Evolutionary conservation across 257 asterid species (phyloP).

Genomic region (Solanum piurae): DNA sequence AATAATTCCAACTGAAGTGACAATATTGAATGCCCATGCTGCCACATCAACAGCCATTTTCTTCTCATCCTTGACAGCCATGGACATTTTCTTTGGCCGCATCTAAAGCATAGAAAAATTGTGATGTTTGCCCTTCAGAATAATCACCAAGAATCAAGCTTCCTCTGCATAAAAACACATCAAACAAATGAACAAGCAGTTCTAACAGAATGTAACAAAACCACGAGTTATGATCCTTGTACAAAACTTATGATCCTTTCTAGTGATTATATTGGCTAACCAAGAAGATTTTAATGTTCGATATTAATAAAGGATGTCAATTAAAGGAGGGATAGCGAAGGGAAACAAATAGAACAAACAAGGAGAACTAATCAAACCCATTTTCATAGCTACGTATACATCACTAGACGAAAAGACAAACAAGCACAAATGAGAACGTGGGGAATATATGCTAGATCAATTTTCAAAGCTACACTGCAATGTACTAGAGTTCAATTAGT

Average conservation of each 20-base stretch:
- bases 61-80: conserved; percentile 36
- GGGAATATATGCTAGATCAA: neutral
- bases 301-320: neutral
- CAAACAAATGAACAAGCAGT: neutral
- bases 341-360: neutral
- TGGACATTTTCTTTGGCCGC: conserved; percentile 28
- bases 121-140: neutral
- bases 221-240: neutral
- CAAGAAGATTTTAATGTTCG: neutral
- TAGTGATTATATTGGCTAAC: neutral
- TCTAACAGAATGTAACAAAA: neutral
- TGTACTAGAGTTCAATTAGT: neutral
- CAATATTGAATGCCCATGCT: conserved; percentile 59
- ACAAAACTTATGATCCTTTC: neutral
- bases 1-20: conserved; percentile 61
- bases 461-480: neutral
- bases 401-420: neutral
- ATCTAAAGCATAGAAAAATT: conserved; percentile 6
- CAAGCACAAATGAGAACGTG: neutral
- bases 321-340: neutral
- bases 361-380: neutral
- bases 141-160: neutral
- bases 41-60: conserved; percentile 37
- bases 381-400: neutral
- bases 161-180: neutral